These are phyloP conservation scores for Lycium ferocissimum DNA, from an alignment of 257 asterid species.

Conservation along the genomic window DNA sequence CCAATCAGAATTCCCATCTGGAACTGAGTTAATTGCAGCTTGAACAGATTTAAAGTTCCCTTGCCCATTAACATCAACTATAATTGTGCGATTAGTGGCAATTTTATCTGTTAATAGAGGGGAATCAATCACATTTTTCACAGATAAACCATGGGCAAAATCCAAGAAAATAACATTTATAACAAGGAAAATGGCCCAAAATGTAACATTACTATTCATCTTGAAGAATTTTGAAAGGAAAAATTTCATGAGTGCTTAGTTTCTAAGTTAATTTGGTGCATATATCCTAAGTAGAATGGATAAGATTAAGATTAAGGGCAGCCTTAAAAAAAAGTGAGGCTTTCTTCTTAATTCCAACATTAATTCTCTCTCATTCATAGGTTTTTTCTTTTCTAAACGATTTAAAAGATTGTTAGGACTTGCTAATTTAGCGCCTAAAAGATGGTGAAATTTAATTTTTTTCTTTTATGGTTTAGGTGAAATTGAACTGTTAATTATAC, in stretches of 20 bases:
- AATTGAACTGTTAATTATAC: too few relatives aligned
- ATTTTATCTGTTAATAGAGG: conserved; percentile 51
- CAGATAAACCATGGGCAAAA: conserved; percentile 49
- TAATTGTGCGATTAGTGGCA: conserved; percentile 44
- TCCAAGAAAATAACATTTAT: conserved; percentile 36
- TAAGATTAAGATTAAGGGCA: not conserved
- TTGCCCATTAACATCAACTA: conserved; percentile 64
- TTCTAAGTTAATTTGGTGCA: not conserved
- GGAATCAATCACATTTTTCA: conserved; percentile 54
- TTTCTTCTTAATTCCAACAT: too few relatives aligned
- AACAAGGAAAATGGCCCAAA: conserved; percentile 34
- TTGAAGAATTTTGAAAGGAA: not conserved
- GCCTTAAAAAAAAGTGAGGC: too few relatives aligned
- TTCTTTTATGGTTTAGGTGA: conserved; percentile 29
- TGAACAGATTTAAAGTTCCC: conserved; percentile 73
- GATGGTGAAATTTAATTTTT: not conserved
- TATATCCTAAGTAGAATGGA: not conserved
- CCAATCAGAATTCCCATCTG: conserved; percentile 75
- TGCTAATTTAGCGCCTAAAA: not conserved
- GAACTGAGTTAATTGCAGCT: conserved; percentile 73
- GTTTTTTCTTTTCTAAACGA: not conserved
- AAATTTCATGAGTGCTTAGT: not conserved
- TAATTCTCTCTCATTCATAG: too few relatives aligned
- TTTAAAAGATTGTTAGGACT: not conserved
- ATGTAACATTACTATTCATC: conserved; percentile 32